Conservation (phyloP, 257 asterid genomes). For the Anisodus tanguticus region DNA sequence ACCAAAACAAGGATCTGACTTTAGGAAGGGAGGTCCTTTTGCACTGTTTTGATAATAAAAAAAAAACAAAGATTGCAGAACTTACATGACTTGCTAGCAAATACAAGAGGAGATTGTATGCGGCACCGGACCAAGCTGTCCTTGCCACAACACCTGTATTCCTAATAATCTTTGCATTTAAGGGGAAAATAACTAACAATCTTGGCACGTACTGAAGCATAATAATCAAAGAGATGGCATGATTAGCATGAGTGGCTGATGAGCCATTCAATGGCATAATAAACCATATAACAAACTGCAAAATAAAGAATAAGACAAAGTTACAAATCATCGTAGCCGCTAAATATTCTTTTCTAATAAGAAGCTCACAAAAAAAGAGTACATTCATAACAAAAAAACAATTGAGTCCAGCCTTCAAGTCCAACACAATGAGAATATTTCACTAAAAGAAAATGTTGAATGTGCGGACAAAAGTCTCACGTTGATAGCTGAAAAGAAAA, state of each 20-base stretch:
- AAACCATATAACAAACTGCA: conserved; percentile 74
- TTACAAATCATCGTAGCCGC: not conserved
- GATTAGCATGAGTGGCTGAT: conserved; percentile 62
- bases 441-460: not conserved
- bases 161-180: conserved; percentile 64
- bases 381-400: not conserved
- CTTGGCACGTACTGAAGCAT: conserved; percentile 85
- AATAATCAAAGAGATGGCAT: conserved; percentile 68
- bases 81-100: conserved; percentile 88
- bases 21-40: not conserved
- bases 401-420: not conserved
- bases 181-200: conserved; percentile 70
- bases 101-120: conserved; percentile 77
- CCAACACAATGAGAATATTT: not conserved
- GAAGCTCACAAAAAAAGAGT: conserved; percentile 5
- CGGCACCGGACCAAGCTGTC: conserved; percentile 96
- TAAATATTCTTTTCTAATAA: conserved; percentile 13
- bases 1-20: conserved; percentile 14
- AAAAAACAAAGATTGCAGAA: not conserved
- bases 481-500: not conserved
- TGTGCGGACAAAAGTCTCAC: not conserved
- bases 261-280: conserved; percentile 59
- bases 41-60: not conserved
- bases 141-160: conserved; percentile 85
- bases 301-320: conserved; percentile 14